phyloP scores from a whole-genome alignment of 768 basidiomycete genomes.

The Suillus subluteus region DNA sequence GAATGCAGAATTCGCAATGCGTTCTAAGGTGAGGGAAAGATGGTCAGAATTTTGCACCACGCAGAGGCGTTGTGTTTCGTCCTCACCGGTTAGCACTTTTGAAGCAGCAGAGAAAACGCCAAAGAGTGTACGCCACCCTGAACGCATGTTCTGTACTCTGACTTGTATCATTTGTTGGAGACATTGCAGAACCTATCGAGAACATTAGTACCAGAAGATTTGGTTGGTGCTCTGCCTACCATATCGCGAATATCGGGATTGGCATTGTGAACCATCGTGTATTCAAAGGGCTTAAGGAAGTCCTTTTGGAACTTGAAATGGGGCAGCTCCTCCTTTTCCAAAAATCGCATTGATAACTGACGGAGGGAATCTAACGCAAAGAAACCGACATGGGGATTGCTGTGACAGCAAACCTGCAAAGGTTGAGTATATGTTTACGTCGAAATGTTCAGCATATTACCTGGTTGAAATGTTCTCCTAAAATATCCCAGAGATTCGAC shows the following conservation, averaged over 20 bases:
- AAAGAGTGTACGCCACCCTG: slow-evolving; percentile 99
- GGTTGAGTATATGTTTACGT: slow-evolving; percentile 13
- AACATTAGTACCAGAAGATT: slow-evolving; percentile 10
- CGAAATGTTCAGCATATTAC: slow-evolving; percentile 41
- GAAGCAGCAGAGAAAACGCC: slow-evolving; percentile 97
- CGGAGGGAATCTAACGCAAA: slow-evolving; percentile 96
- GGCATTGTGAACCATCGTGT: slow-evolving; percentile 95
- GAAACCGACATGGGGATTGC: slow-evolving; percentile 94
- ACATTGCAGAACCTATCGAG: slow-evolving; percentile 86
- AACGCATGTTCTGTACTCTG: slow-evolving; percentile 91
- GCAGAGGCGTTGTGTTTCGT: background rate
- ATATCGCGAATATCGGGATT: slow-evolving; percentile 97
- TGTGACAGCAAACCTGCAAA: slow-evolving; percentile 93
- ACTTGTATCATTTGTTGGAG: slow-evolving; percentile 99
- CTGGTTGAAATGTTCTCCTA: slow-evolving; percentile 98
- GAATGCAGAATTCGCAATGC: slow-evolving; percentile 91
- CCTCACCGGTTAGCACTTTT: slow-evolving; percentile 82
- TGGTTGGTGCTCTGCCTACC: slow-evolving; percentile 48
- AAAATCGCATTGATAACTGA: slow-evolving; percentile 96
- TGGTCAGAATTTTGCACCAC: background rate
- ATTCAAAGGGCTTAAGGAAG: slow-evolving; percentile 96
- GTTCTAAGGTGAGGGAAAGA: slow-evolving; percentile 52
- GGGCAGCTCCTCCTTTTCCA: slow-evolving; percentile 97
- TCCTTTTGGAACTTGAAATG: slow-evolving; percentile 99
- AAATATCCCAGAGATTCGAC: slow-evolving; percentile 96